Base-by-base conservation (phyloP, 176 grass and related monocot genomes). In the Aegilops speltoides region DNA sequence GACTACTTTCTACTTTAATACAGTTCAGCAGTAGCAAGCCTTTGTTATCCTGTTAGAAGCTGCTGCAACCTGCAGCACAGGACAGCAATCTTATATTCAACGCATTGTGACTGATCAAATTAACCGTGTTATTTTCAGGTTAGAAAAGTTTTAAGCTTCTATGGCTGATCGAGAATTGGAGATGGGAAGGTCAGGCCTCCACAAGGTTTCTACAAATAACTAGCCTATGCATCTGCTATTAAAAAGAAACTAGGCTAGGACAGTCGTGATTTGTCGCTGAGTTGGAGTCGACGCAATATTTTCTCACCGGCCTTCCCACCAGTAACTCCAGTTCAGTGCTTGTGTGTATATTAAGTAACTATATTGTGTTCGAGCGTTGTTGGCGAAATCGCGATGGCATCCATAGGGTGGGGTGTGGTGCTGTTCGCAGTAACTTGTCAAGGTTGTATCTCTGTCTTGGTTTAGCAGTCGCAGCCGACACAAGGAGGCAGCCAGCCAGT, bases 111-210 rank as follows among this genome's bases (percentile, higher is more conserved):
- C 43, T 79, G 32, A 83, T 5, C 33, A 84, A 38, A 36, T 1
- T 62, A 43, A 68, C 19, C 14, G n/a, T 80, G 36, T 3, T 88
- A 24, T 80, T 48, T 80, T 38, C 89, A 90, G 84, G 89, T 68
- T 91, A 84, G 76, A 20, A 24, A 40, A 69, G 36, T 62, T 43
- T 41, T 6, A 45, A 76, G 68, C 48, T 7, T 68, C 1, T 5
- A 16, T 36, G 68, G 68, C 80, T 81, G 60, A 10, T 34, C 19
- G 40, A 63, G 43, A 73, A 65, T 7, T 3, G 29, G 76, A 76
- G 68, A 91, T 48, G 26, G 48, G 16, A 73, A 20, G 62, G 34
- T 19, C 50, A 48, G 61, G 36, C 26, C 37, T 66, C 29, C 82
- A 67, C 28, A 36, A 2, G 22, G 38, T 70, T 34, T 46, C 82